These are phyloP conservation scores for Gastrodia elata DNA, from an alignment of 106 monocot species.

Conservation along the genomic window DNA sequence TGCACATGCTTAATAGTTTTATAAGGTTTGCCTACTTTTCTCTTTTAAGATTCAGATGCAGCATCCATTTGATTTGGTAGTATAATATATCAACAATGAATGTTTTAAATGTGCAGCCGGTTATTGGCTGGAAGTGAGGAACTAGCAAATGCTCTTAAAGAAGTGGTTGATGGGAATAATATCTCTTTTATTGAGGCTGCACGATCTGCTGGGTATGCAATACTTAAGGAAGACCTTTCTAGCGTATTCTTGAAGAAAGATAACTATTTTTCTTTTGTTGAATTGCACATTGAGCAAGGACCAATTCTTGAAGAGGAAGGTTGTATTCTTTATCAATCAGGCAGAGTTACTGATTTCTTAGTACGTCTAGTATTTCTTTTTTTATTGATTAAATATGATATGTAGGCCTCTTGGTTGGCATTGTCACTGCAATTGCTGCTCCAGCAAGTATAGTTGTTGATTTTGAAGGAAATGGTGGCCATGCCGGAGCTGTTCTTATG, in stretches of 20 bases:
- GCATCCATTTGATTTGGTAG: background rate
- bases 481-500: slow-evolving; percentile 99
- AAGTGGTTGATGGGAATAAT: slow-evolving; percentile 64
- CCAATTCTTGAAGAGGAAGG: slow-evolving; percentile 95
- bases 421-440: slow-evolving; percentile 99
- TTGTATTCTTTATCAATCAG: slow-evolving; percentile 16
- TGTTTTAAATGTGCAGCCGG: slow-evolving; percentile 54
- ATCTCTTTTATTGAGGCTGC: slow-evolving; percentile 85
- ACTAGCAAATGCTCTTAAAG: slow-evolving; percentile 48
- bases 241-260: slow-evolving; percentile 69
- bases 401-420: slow-evolving; percentile 67
- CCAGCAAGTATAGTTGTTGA: slow-evolving; percentile 92
- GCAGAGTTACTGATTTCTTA: slow-evolving; percentile 2
- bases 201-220: slow-evolving; percentile 61
- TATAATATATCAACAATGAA: slow-evolving; percentile 5
- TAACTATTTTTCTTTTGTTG: slow-evolving; percentile 77
- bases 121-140: slow-evolving; percentile 64
- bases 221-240: slow-evolving; percentile 37
- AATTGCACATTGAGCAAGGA: slow-evolving; percentile 98
- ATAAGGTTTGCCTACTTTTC: background rate
- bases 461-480: slow-evolving; percentile 93
- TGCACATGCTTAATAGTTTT: background rate
- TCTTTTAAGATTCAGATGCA: background rate
- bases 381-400: background rate
- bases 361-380: background rate